Conservation (phyloP, 1,284 basidiomycete species). For the Singerocomus inundabilis region DNA sequence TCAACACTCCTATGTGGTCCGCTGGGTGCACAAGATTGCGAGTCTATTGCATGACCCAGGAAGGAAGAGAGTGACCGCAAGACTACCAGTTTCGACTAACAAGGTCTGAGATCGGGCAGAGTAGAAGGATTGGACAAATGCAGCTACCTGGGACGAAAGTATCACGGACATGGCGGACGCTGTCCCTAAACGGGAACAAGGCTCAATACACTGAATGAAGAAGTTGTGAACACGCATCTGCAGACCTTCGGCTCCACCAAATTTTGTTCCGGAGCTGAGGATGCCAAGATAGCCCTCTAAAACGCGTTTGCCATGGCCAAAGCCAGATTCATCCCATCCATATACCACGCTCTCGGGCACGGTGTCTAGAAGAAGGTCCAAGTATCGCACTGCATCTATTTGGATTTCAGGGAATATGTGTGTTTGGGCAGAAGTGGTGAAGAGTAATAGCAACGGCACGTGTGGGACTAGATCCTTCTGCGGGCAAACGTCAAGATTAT, state of each 20-base stretch:
- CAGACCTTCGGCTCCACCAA: conserved; percentile 56
- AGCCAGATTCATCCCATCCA: conserved; percentile 58
- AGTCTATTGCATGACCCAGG: conserved; percentile 43
- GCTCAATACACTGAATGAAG: background rate
- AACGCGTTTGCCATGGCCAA: conserved; percentile 58
- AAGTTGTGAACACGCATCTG: background rate
- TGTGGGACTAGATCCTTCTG: conserved; percentile 72
- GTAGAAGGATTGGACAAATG: conserved; percentile 3
- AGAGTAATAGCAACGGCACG: conserved; percentile 73
- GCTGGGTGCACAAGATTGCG: conserved; percentile 8
- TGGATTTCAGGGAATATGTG: conserved; percentile 95
- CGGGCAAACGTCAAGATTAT: conserved; percentile 9
- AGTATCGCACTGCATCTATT: conserved; percentile 82
- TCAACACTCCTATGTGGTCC: conserved; percentile 11
- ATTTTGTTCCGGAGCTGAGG: conserved; percentile 62
- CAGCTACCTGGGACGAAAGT: conserved; percentile 59
- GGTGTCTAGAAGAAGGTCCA: conserved; percentile 76
- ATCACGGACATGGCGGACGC: conserved; percentile 61
- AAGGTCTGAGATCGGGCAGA: conserved; percentile 4
- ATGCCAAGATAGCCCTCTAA: conserved; percentile 77
- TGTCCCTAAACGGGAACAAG: conserved; percentile 38
- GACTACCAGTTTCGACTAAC: conserved; percentile 61
- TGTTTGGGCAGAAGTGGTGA: conserved; percentile 87
- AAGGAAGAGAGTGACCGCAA: conserved; percentile 62
- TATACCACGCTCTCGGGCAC: conserved; percentile 68